These are phyloP conservation scores for Hamamelis virginiana DNA, from an alignment of 164 flowering plant species.

Conservation along the genomic window DNA sequence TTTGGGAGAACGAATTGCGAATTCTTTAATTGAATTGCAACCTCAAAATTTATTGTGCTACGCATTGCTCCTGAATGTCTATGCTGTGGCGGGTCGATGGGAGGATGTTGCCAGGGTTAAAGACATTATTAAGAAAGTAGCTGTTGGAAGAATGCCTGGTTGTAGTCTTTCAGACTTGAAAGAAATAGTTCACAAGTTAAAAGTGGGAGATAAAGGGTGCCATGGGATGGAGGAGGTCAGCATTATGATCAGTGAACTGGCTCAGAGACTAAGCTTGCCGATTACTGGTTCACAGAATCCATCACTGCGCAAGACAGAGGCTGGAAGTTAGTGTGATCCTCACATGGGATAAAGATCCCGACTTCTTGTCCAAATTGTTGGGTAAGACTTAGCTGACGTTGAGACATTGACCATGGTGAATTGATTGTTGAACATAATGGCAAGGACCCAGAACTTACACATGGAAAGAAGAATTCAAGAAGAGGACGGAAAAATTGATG, in stretches of 20 bases:
- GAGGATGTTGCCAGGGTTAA: slow-evolving; percentile 57
- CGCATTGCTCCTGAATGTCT: slow-evolving; percentile 48
- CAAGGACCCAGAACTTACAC: too few species aligned
- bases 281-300: neutral
- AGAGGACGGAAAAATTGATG: too few species aligned
- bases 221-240: slow-evolving; percentile 25
- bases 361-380: too few species aligned
- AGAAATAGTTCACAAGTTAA: slow-evolving; percentile 47
- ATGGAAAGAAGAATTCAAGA: too few species aligned
- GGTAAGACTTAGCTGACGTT: too few species aligned
- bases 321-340: neutral
- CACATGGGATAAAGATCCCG: too few species aligned
- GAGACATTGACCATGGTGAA: too few species aligned
- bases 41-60: slow-evolving; percentile 48
- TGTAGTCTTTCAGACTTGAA: slow-evolving; percentile 61
- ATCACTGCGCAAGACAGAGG: neutral
- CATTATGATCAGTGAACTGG: slow-evolving; percentile 28
- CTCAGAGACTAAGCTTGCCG: slow-evolving; percentile 13
- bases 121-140: slow-evolving; percentile 39
- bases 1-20: slow-evolving; percentile 56
- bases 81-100: slow-evolving; percentile 67
- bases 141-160: slow-evolving; percentile 34
- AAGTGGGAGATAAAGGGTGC: slow-evolving; percentile 25
- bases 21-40: slow-evolving; percentile 49
- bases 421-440: too few species aligned